Evolutionary conservation across 371 early-diverging fungal species (phyloP), one percentile per base, ranked within the genome.

Genomic region (Zopfochytrium polystomum): DNA sequence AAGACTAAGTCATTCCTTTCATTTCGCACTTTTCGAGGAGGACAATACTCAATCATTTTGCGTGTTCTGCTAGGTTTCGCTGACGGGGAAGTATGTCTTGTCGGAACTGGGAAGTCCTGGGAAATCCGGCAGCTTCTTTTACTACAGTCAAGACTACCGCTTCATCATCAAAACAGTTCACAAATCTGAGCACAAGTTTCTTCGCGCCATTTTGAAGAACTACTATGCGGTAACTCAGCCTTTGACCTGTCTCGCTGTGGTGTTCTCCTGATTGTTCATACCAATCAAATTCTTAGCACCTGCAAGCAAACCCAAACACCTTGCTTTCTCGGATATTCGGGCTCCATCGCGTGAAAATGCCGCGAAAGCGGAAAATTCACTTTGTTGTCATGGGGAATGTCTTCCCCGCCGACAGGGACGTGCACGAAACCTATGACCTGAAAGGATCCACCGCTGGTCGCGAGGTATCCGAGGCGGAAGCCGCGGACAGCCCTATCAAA

Each of bases 351-450:
- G 93, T 98, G 61, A 95, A 95, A 77, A 73, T 93, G 49, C 95
- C 96, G 3, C 88, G 87, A 38, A 88, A 91, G 30, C 77, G 85
- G 45, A 95, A 95, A 74, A 92, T 96, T 45, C 95, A 96, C 72
- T 98, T 98, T 77, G 92, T 98, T 11, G 95, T 98, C 35, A 98
- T 98, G 98, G 93, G 91, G 52, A 98, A 98, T 67, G 90, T 96
- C n/a, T 96, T 70, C 27, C 97, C 98, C 3, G 86, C 95, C 23
- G 90, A 92, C 80, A 89, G 90, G 68, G 95, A 96, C 72, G 92
- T 98, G 34, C 97, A 98, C 66, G 89, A 90, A 68, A 89, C 88
- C 27, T 98, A 88, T 66, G 98, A 98, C 71, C 74, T 98, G 31
- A 98, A 98, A 80, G 90, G 98, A 0, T 95, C 95, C 0, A 85